Evolutionary conservation across 23 red algal species (phyloP), one percentile per base, ranked within the genome.

Genomic region (Agarophyton chilense): DNA sequence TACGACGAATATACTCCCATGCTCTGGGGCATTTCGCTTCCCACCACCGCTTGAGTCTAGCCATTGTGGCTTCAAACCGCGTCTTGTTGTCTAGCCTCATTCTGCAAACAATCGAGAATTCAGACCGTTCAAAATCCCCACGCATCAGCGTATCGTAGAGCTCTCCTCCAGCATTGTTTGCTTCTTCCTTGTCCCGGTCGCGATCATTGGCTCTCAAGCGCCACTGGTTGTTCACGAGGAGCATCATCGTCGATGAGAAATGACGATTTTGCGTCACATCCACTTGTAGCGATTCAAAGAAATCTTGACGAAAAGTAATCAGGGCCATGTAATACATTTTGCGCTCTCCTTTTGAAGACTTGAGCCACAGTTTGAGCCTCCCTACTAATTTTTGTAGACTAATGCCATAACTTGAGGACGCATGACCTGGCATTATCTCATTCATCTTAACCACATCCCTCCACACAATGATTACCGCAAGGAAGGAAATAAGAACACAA

Each of bases 1-100:
- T 44, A 0, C 82, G 41, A 17, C 82, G 82, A 70, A 86, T 72
- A 58, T 86, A 86, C 22, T 86, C 82, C 82, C 82, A 86, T 31
- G 72, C 13, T 70, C 82, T 70, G n/a, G 68, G 68, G 82, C 65
- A 47, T 31, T 11, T 44, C 16, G 40, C 39, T 18, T 45, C 10
- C 60, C 32, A 47, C 40, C 62, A 70, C 19, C 17, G 1, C 25
- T 29, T 56, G 42, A 55, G 41, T 19, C 82, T 52, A 40, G 16
- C 25, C 45, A 67, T 74, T 42, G 46, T 25, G 21, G 64, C 65
- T 4, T 70, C 64, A 67, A 73, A 86, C 18, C 82, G 22, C 13
- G n/a, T 24, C 44, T 22, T 31, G 51, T 86, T 67, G 64, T 86
- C 62, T 12, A 86, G 82, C 31, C 10, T 70, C 25, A 86, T 52